Base-by-base conservation (phyloP, 352 stramenopile genomes). In the Pythium brachiatum region DNA sequence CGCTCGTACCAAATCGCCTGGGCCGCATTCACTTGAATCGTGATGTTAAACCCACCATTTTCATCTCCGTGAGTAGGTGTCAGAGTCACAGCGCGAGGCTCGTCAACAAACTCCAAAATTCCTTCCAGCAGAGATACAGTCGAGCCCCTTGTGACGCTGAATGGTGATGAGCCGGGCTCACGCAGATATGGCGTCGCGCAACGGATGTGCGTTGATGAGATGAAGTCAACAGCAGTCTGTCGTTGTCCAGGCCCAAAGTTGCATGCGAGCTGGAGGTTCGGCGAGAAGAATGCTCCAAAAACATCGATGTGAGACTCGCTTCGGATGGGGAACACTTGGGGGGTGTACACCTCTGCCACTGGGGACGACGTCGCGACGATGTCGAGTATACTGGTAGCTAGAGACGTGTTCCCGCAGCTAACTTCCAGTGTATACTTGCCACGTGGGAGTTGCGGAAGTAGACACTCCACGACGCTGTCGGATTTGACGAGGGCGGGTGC, bases 301-400 rank as follows among this genome's bases (percentile, higher is more conserved):
- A 72, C 23, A 12, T 72, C 60, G n/a, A 72, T 27, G 0, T 27
- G 11, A n/a, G 44, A 62, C 23, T 26, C 43, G 6, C 32, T 20
- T 38, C 50, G 29, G 15, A 66, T 26, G 16, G 56, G 59, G 29
- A 72, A 68, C 23, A 72, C 34, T 54, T 72, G 66, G 20, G 66
- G 66, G 0, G 47, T 51, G 55, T 64, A 72, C 16, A 59, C 16
- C 6, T 65, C 54, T 7, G 46, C 66, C 13, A 54, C 26, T 26
- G 66, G 66, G 4, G 11, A n/a, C 15, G 48, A 4, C 12, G 38
- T 29, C 0, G 18, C 23, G 2, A 26, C 20, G 32, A 66, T 13
- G 41, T 18, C 46, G 46, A 66, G 58, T 21, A 27, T 39, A 52
- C 48, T 34, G 13, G 56, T 7, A 2, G 31, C 26, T 20, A 34